Percentiles rank a stretch among this genome's conserved stretches.
phyloP scores from a whole-genome alignment of 129 eudicot genomes.

The Tagetes patula region DNA sequence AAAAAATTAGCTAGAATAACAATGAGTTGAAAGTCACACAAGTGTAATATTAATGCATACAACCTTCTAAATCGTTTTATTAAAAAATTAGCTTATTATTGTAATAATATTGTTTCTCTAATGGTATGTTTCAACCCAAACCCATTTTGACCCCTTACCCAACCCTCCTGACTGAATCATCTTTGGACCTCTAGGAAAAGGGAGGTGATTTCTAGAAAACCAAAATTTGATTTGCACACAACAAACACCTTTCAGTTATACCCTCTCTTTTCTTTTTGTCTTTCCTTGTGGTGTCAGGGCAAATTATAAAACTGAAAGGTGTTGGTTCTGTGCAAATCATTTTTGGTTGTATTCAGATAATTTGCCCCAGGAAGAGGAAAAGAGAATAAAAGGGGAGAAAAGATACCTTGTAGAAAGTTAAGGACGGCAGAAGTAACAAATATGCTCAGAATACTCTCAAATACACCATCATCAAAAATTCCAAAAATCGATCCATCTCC shows the following conservation, averaged over 20 bases:
- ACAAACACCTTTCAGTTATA: neutral
- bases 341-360: neutral
- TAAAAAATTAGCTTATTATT: neutral
- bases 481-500: slow-evolving; percentile 57
- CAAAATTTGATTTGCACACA: neutral
- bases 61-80: slow-evolving; percentile 13
- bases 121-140: neutral
- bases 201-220: neutral
- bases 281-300: neutral
- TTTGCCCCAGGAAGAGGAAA: neutral
- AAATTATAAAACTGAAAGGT: neutral
- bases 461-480: slow-evolving; percentile 57
- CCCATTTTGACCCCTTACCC: neutral
- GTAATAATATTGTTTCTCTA: slow-evolving; percentile 7
- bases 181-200: neutral
- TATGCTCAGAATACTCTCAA: slow-evolving; percentile 75
- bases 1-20: neutral
- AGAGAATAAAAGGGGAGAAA: neutral
- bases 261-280: neutral
- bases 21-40: neutral
- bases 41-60: neutral
- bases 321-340: slow-evolving; percentile 9
- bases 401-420: slow-evolving; percentile 76
- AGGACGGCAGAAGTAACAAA: slow-evolving; percentile 85
- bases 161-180: neutral